These are phyloP conservation scores for Talaromyces sp. DNA, from an alignment of 2,329 filamentous ascomycete genomes.

Conservation along the genomic window DNA sequence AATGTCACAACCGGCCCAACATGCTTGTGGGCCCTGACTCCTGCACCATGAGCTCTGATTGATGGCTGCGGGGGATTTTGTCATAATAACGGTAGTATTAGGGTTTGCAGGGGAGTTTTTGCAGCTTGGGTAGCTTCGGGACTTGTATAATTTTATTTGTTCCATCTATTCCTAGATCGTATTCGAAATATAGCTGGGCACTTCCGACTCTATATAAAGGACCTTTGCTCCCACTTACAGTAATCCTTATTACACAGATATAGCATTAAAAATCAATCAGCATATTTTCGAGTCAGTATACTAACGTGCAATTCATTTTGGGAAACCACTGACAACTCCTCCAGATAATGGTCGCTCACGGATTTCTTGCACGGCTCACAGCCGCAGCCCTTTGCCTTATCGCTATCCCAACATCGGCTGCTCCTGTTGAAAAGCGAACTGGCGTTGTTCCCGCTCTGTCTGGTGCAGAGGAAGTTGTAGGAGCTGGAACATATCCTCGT, in stretches of 20 bases:
- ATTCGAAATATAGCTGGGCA: neutral
- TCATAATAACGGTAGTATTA: neutral
- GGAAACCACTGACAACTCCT: neutral
- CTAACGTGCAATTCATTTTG: no score
- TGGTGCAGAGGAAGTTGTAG: neutral
- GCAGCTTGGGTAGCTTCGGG: neutral
- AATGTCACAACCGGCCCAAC: neutral
- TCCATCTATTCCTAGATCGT: neutral
- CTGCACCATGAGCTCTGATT: neutral
- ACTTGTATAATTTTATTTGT: neutral
- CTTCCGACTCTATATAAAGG: neutral
- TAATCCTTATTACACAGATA: neutral
- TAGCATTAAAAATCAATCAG: no score
- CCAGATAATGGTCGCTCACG: constrained; percentile 9
- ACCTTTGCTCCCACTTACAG: neutral
- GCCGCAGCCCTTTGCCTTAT: constrained; percentile 7
- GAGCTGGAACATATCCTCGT: constrained; percentile 12
- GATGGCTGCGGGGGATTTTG: neutral
- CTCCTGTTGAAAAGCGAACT: neutral
- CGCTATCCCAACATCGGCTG: neutral
- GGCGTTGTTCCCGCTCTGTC: neutral
- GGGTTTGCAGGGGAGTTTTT: neutral
- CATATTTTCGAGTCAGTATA: neutral
- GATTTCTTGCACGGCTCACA: constrained; percentile 10
- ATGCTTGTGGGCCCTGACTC: neutral